These are phyloP conservation scores for Camelina sativa DNA, from an alignment of 345 rosid species.

Conservation along the genomic window DNA sequence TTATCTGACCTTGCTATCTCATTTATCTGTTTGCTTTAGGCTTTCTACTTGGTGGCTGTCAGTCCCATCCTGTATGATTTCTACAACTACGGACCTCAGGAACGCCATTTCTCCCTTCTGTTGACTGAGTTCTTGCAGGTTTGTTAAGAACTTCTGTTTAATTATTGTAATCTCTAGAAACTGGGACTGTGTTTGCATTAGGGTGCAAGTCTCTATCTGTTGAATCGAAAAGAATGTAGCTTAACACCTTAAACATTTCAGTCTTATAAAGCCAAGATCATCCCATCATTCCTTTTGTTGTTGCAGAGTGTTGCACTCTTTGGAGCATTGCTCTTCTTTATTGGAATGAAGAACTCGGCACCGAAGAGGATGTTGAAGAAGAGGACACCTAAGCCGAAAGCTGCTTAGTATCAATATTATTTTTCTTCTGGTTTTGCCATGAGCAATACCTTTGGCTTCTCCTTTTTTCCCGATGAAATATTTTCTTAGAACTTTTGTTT, in stretches of 20 bases:
- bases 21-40: conserved; percentile 47
- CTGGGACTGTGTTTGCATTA: neutral
- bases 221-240: neutral
- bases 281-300: neutral
- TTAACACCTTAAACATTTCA: neutral
- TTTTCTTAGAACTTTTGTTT: conserved; percentile 16
- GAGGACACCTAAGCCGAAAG: conserved; percentile 59
- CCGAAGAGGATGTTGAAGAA: conserved; percentile 62
- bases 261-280: neutral
- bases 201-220: neutral
- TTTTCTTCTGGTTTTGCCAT: conserved; percentile 17
- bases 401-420: conserved; percentile 43
- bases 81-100: conserved; percentile 66
- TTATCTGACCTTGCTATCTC: conserved; percentile 2
- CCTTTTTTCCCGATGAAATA: neutral
- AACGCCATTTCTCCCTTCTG: conserved; percentile 53
- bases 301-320: conserved; percentile 75
- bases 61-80: conserved; percentile 82
- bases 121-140: conserved; percentile 74
- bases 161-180: neutral
- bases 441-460: conserved; percentile 16
- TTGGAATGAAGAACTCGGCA: conserved; percentile 83
- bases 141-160: neutral
- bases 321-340: conserved; percentile 89
- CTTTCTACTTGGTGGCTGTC: conserved; percentile 59